A percentile compares a stretch with the other conserved stretches of the same genome.
Conservation (phyloP, 139 green algal species). For the Picochlorum sp. region DNA sequence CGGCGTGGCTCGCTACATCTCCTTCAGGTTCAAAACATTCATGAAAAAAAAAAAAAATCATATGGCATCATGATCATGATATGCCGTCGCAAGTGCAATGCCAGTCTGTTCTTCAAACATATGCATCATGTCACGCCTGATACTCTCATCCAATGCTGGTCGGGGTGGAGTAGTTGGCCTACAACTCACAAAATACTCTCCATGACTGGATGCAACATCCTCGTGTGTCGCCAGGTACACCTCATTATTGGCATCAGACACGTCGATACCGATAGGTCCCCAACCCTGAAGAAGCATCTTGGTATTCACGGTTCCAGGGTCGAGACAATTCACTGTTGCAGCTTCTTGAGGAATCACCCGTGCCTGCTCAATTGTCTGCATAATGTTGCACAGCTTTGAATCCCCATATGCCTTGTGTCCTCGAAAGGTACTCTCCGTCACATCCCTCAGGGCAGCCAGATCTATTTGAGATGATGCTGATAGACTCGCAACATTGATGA, state of each 20-base stretch:
- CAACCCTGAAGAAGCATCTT: slow-evolving; percentile 63
- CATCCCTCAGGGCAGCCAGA: slow-evolving; percentile 40
- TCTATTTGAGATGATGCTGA: slow-evolving; percentile 51
- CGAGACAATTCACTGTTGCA: slow-evolving; percentile 15
- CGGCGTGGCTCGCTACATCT: no score
- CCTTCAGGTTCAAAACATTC: no score
- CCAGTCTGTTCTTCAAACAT: no score
- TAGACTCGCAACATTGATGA: slow-evolving; percentile 53
- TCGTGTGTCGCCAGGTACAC: slow-evolving; percentile 32
- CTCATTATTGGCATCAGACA: slow-evolving; percentile 43
- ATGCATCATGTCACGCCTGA: no score
- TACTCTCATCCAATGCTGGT: no score
- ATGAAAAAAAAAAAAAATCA: no score
- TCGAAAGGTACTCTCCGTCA: slow-evolving; percentile 39
- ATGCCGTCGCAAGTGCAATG: no score
- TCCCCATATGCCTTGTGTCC: slow-evolving; percentile 49
- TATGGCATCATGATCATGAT: no score
- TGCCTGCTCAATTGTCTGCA: slow-evolving; percentile 44
- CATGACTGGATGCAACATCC: slow-evolving; percentile 12
- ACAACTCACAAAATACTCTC: slow-evolving; percentile 45
- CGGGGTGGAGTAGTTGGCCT: background rate
- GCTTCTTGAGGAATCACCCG: slow-evolving; percentile 11
- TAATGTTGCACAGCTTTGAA: slow-evolving; percentile 47
- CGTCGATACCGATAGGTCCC: slow-evolving; percentile 51
- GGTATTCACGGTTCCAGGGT: slow-evolving; percentile 64